A percentile compares a stretch with the other conserved stretches of the same genome.
phyloP scores from a whole-genome alignment of 495 filamentous ascomycete genomes.

The Xylaria longipes region DNA sequence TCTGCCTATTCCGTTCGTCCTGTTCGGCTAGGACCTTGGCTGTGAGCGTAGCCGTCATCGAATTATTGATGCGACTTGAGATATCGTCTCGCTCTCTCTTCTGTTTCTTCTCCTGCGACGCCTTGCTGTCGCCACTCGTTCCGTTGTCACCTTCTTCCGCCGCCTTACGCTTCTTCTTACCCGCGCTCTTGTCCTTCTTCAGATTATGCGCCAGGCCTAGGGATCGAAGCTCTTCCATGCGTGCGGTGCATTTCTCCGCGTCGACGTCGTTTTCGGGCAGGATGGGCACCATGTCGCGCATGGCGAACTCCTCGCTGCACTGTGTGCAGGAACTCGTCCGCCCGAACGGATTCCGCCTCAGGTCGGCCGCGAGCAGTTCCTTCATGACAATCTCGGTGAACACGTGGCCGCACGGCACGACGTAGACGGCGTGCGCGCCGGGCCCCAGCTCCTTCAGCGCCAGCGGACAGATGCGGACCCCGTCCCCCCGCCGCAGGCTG shows the following conservation, averaged over 20 bases:
- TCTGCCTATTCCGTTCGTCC: conserved; percentile 77
- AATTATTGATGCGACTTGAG: conserved; percentile 74
- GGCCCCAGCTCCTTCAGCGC: conserved; percentile 87
- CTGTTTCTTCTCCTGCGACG: conserved; percentile 34
- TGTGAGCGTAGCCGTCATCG: conserved; percentile 82
- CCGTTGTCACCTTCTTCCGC: conserved; percentile 42
- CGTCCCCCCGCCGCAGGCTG: conserved; percentile 24
- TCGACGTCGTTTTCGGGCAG: conserved; percentile 74
- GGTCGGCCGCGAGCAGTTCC: conserved; percentile 63
- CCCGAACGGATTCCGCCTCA: conserved; percentile 16
- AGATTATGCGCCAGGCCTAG: conserved; percentile 82
- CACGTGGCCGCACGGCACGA: conserved; percentile 95
- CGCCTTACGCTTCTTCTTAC: conserved; percentile 56
- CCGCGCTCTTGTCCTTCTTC: conserved; percentile 87
- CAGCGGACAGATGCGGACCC: conserved; percentile 81
- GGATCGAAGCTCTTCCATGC: conserved; percentile 69
- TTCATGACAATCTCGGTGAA: conserved; percentile 85
- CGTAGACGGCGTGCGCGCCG: conserved; percentile 78
- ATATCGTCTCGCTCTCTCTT: conserved; percentile 40
- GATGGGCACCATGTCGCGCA: conserved; percentile 83
- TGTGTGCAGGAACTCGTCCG: conserved; percentile 56
- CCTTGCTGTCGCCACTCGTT: conserved; percentile 29
- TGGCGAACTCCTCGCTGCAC: conserved; percentile 77
- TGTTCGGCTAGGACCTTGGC: conserved; percentile 86
- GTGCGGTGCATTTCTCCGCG: conserved; percentile 67